Base-by-base conservation (phyloP, 1,284 basidiomycete genomes). In the Mycena sp. region DNA sequence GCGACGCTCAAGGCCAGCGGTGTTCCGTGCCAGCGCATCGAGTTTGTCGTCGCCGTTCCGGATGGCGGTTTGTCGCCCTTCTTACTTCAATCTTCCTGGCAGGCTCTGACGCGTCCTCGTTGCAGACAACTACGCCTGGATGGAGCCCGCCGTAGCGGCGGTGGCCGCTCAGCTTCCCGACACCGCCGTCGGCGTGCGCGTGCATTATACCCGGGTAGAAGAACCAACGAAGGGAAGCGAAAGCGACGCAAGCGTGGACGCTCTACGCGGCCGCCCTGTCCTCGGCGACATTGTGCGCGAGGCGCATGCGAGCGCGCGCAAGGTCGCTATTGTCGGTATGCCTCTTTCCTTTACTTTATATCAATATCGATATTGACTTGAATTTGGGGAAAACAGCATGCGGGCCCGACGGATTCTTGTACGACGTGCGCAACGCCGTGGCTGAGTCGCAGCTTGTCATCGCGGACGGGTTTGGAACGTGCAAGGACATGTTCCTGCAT, bases 391-490 rank as follows among this genome's bases (percentile, higher is more conserved):
- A 2, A n/a, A 22, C 60, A 80, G 80, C 77, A 14, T 85, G 84
- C 72, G 84, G 84, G 0, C 83, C 84, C 1, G 75, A 77, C 4
- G 76, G 76, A 9, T 80, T 84, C 71, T 73, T 80, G 25, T 78
- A 77, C 59, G 82, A 82, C 62, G 81, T 82, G 9, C 76, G 83
- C 13, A 82, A 81, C 62, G 79, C 81, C 1, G 83, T 84, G 0
- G 81, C 81, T 0, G 78, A 78, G 30, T 73, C 77, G 38, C 79
- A 84, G 74, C 72, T 79, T 5, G 67, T 74, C 4, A 80, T 85
- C 41, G 60, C 71, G 4, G 76, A 74, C 55, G 78, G 78, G 1
- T 74, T 72, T 65, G 75, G 76, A 1, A 41, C 14, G 30, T 79
- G 77, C 60, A 77, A 64, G 30, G 78, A 79, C 54, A 41, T 79